Evolutionary conservation across 2,329 filamentous ascomycete species (phyloP).

Genomic region (Botrytis aclada): DNA sequence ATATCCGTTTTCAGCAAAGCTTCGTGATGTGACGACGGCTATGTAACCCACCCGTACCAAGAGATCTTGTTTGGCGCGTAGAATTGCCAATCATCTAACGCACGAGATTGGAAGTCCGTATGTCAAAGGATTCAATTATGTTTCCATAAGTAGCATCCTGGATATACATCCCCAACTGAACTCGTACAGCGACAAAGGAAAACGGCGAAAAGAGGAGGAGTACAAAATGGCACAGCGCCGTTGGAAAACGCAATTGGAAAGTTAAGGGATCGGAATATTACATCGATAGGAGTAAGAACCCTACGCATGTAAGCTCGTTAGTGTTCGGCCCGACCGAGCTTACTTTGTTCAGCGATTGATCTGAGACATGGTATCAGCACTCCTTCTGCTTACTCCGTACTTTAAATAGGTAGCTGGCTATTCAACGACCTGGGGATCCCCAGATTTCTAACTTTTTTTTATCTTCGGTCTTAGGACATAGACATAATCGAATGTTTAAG

Average conservation of each 20-base stretch:
- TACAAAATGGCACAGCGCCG: neutral
- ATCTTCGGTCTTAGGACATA: neutral
- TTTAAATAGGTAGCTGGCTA: neutral
- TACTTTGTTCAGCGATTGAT: neutral
- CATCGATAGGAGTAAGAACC: neutral
- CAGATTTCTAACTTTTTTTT: neutral
- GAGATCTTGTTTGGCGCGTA: neutral
- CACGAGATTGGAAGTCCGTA: neutral
- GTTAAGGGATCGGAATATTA: neutral
- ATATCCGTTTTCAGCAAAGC: neutral
- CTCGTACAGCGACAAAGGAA: neutral
- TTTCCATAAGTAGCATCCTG: neutral
- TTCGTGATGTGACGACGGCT: neutral
- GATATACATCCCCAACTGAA: neutral
- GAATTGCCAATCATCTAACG: neutral
- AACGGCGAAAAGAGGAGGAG: neutral
- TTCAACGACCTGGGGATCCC: neutral
- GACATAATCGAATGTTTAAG: neutral
- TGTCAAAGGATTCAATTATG: neutral
- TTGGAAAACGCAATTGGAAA: neutral
- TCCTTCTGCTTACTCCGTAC: neutral
- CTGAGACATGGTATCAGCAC: neutral
- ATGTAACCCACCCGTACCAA: neutral
- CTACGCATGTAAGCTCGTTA: neutral
- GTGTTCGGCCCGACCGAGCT: neutral